Conservation (phyloP, 768 basidiomycete species). For the Suillus alpinus region DNA sequence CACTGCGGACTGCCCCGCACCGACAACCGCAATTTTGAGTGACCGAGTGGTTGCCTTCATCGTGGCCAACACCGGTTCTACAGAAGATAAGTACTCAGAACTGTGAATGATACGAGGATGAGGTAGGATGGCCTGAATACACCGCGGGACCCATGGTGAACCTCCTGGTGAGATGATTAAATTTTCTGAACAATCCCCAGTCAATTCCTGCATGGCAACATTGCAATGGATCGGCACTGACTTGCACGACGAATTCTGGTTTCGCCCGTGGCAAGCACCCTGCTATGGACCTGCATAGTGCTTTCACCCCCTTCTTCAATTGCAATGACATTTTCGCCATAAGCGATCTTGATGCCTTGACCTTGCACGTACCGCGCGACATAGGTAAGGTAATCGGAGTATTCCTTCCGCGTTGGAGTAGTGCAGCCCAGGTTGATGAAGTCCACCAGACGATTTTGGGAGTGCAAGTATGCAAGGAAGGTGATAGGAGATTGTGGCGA, state of each 20-base stretch:
- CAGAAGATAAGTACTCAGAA: slow-evolving; percentile 39
- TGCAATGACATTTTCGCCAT: slow-evolving; percentile 45
- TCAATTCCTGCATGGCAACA: background rate
- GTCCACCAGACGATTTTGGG: slow-evolving; percentile 43
- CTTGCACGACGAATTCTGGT: slow-evolving; percentile 35
- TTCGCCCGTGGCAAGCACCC: slow-evolving; percentile 34
- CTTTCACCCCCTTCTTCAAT: slow-evolving; percentile 32
- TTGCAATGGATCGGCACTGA: slow-evolving; percentile 22
- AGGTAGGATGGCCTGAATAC: slow-evolving; percentile 28
- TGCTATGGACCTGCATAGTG: slow-evolving; percentile 39
- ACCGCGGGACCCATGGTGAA: slow-evolving; percentile 39
- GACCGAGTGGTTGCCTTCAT: slow-evolving; percentile 24
- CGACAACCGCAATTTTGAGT: slow-evolving; percentile 43
- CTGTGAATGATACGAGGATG: slow-evolving; percentile 43
- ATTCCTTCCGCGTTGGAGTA: slow-evolving; percentile 51
- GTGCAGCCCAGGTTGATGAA: slow-evolving; percentile 55
- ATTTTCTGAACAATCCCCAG: slow-evolving; percentile 31
- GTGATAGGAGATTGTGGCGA: slow-evolving; percentile 49
- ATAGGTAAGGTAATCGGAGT: slow-evolving; percentile 53
- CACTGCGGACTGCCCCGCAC: slow-evolving; percentile 47
- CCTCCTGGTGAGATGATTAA: slow-evolving; percentile 53
- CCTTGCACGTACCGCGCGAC: slow-evolving; percentile 43
- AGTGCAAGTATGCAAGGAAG: slow-evolving; percentile 53
- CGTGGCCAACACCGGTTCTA: slow-evolving; percentile 32
- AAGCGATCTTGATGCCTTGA: slow-evolving; percentile 42